Conservation (phyloP, 108 stramenopile species). For the Nitzschia sp. region DNA sequence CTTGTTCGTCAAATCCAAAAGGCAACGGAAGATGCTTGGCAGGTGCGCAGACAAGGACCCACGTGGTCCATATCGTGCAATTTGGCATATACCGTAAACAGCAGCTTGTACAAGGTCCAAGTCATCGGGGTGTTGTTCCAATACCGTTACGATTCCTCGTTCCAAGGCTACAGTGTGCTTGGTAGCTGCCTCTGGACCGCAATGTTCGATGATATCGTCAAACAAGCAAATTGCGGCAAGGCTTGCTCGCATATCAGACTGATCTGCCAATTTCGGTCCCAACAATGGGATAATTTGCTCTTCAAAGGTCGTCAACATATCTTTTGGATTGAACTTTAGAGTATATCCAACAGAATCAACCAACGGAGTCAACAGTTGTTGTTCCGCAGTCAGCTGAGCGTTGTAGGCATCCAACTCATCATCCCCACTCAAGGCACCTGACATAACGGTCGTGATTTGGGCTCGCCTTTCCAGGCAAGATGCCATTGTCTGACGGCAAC, state of each 20-base stretch:
- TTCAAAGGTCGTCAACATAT: constrained; percentile 63
- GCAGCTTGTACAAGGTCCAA: constrained; percentile 57
- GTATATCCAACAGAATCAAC: constrained; percentile 81
- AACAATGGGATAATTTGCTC: constrained; percentile 54
- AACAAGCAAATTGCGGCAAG: constrained; percentile 72
- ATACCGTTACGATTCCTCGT: constrained; percentile 42
- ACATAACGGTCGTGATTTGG: constrained; percentile 34
- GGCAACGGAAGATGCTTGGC: constrained; percentile 28
- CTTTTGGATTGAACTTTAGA: constrained; percentile 57
- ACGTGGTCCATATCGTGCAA: constrained; percentile 64
- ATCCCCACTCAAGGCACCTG: constrained; percentile 40
- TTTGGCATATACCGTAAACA: constrained; percentile 76
- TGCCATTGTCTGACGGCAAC: constrained; percentile 53
- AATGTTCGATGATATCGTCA: constrained; percentile 82
- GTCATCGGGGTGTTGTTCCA: constrained; percentile 48
- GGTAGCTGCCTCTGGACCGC: constrained; percentile 58
- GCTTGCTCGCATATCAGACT: constrained; percentile 58
- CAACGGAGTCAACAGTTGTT: constrained; percentile 63
- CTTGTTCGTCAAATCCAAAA: constrained; percentile 25
- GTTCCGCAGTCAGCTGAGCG: constrained; percentile 44
- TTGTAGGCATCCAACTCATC: constrained; percentile 67
- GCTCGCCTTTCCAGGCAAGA: constrained; percentile 63
- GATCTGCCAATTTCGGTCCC: constrained; percentile 44
- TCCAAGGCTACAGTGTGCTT: constrained; percentile 48
- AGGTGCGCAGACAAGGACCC: constrained; percentile 29